A percentile compares a stretch with the other conserved stretches of the same genome.
phyloP scores from a whole-genome alignment of 2,329 filamentous ascomycete genomes.

The Alternaria sp. region DNA sequence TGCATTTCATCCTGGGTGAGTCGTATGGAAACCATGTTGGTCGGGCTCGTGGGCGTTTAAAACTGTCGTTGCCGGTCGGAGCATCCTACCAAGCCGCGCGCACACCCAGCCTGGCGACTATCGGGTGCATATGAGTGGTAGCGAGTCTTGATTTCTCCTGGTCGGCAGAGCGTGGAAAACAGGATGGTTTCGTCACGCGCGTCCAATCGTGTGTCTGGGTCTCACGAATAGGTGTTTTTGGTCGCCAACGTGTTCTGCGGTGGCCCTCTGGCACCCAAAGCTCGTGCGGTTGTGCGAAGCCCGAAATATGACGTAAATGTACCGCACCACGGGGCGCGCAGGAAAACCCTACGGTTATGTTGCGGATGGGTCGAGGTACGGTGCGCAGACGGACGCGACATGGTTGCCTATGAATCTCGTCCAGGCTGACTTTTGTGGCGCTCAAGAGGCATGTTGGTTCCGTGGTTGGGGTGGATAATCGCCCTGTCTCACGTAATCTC shows the following conservation, averaged over 20 bases:
- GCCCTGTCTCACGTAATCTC: conserved; percentile 21
- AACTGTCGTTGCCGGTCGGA: conserved; percentile 1
- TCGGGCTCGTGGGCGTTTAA: not conserved
- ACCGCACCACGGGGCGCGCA: not conserved
- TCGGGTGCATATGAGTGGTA: not conserved
- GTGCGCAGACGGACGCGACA: not conserved
- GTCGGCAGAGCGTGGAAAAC: not conserved
- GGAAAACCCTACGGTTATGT: not conserved
- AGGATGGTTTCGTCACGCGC: not conserved
- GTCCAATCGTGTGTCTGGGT: not conserved
- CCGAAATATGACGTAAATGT: not conserved
- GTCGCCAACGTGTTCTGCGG: not conserved
- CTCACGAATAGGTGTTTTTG: not conserved
- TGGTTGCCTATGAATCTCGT: not conserved
- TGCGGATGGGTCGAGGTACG: not conserved
- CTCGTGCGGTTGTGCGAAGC: not conserved
- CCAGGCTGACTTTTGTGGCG: conserved; percentile 14
- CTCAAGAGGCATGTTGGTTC: conserved; percentile 3
- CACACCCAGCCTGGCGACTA: conserved; percentile 8
- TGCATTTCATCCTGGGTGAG: conserved; percentile 13
- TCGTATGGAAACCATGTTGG: conserved; percentile 7
- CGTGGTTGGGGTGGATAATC: conserved; percentile 6
- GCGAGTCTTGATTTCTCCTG: not conserved
- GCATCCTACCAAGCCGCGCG: conserved; percentile 8
- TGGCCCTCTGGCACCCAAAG: conserved; percentile 1